Evolutionary conservation across 2,329 filamentous ascomycete species (phyloP), one percentile per base, ranked within the genome.

Genomic region (Colletotrichum plurivorum): DNA sequence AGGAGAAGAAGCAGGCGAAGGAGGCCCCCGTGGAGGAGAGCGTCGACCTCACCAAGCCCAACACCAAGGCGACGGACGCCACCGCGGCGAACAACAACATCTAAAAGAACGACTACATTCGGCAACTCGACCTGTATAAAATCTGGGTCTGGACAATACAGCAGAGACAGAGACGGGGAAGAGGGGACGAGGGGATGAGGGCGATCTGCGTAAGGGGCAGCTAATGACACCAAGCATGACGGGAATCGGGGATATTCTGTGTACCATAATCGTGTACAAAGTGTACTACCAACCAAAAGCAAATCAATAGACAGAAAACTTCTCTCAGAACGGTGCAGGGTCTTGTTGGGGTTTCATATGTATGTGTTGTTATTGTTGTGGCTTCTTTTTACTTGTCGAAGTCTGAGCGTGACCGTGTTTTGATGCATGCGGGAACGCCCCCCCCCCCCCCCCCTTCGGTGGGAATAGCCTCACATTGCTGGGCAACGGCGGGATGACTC

Each of bases 61-160:
- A 77, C 3, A 75, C 71, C 67, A 70, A 71, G 60, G 76, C 76
- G 1, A 71, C 73, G 15, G 79, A 80, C 54, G 78, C 78, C 39
- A 80, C 79, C 1, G 71, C 67, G 18, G 78, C 77, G 22, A 80
- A 80, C 72, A 65, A 72, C n/a, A 69, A 64, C 8, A 36, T 36
- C 43, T 63, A 52, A 52, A 46, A 51, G 39, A 39, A 36, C 49
- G 48, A 52, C 12, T n/a, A 27, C n/a, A 20, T 36, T 31, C 41
- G 25, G 20, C 16, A 59, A 36, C 18, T 31, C 16, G n/a, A 27
- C 54, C 54, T 46, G 9, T 52, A 16, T 49, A 52, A 15, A 43
- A 52, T 15, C n/a, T 9, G 3, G 27, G 22, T 8, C 31, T 9
- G 31, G 31, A 36, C 8, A 36, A 36, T 2, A 36, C 31, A 36